These are phyloP conservation scores for Skeletonema grethae DNA, from an alignment of 108 stramenopile species.

Conservation along the genomic window DNA sequence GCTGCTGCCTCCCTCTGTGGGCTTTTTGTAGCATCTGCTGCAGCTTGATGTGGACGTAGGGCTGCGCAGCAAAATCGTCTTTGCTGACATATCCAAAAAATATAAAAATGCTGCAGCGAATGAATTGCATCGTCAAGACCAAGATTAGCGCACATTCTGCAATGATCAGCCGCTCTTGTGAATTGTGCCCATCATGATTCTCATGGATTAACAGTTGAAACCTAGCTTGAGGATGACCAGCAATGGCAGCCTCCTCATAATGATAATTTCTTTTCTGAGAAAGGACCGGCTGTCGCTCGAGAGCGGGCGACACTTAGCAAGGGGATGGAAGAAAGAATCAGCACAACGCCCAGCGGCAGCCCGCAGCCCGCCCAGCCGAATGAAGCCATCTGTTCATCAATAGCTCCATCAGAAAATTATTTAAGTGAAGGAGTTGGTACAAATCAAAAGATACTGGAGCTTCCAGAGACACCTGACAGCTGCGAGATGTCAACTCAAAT, in stretches of 20 bases:
- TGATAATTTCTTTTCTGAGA: too few relatives aligned
- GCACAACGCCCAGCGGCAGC: too few relatives aligned
- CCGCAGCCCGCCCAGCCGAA: too few relatives aligned
- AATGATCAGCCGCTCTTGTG: neutral
- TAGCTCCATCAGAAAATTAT: neutral
- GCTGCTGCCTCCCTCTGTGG: too few relatives aligned
- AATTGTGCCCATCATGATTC: neutral
- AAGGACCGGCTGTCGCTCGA: too few relatives aligned
- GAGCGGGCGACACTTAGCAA: too few relatives aligned
- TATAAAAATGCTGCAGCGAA: too few relatives aligned
- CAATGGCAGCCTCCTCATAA: too few relatives aligned
- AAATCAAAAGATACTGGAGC: neutral
- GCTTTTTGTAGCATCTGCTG: constrained; percentile 1
- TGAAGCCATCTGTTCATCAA: neutral
- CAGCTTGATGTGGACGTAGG: neutral
- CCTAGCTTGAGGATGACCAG: neutral
- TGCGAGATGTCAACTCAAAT: neutral
- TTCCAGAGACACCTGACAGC: neutral
- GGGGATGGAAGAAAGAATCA: too few relatives aligned
- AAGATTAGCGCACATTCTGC: neutral
- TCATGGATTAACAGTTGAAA: neutral
- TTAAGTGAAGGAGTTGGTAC: neutral
- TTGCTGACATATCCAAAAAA: neutral
- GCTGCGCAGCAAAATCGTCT: neutral
- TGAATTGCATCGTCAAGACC: too few relatives aligned